Percentiles rank a stretch among this genome's conserved stretches.
These are phyloP conservation scores for Xylaria sp. DNA, from an alignment of 2,329 filamentous ascomycete species.

Conservation along the genomic window DNA sequence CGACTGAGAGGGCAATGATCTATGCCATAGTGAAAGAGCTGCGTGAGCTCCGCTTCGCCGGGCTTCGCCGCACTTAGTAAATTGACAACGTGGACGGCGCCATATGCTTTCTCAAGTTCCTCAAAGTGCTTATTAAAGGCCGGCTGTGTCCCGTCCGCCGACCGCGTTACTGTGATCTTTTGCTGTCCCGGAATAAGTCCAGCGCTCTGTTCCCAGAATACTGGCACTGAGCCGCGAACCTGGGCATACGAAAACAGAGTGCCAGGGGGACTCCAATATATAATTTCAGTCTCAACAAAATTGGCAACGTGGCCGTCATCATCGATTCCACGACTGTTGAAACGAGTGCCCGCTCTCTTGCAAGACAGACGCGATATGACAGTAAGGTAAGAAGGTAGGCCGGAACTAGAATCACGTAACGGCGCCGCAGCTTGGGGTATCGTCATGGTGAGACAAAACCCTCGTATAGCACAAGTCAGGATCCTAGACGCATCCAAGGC, in stretches of 20 bases:
- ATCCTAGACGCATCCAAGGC: slow-evolving; percentile 87
- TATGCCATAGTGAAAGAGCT: slow-evolving; percentile 80
- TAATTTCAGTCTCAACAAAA: slow-evolving; percentile 97
- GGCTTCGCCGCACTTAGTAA: slow-evolving; percentile 89
- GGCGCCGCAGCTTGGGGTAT: slow-evolving; percentile 80
- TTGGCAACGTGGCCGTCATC: slow-evolving; percentile 98
- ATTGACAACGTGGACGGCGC: slow-evolving; percentile 90
- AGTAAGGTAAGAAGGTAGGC: slow-evolving; percentile 82
- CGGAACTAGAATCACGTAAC: slow-evolving; percentile 67
- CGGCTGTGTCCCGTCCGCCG: slow-evolving; percentile 87
- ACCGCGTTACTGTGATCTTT: slow-evolving; percentile 90
- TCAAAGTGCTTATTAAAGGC: slow-evolving; percentile 96
- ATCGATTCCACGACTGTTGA: slow-evolving; percentile 96
- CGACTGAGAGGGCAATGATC: slow-evolving; percentile 73
- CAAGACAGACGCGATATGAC: slow-evolving; percentile 93
- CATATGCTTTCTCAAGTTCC: slow-evolving; percentile 83
- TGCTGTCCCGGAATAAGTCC: slow-evolving; percentile 90
- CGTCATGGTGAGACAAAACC: slow-evolving; percentile 86
- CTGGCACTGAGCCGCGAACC: slow-evolving; percentile 87
- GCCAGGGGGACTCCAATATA: slow-evolving; percentile 81
- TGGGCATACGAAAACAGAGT: slow-evolving; percentile 93
- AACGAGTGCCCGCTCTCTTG: slow-evolving; percentile 87
- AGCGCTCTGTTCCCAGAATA: slow-evolving; percentile 96
- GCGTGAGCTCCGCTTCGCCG: slow-evolving; percentile 82
- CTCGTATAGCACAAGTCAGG: slow-evolving; percentile 90